phyloP scores from a whole-genome alignment of 108 stramenopile genomes.

The Aureococcus anophagefferens region DNA sequence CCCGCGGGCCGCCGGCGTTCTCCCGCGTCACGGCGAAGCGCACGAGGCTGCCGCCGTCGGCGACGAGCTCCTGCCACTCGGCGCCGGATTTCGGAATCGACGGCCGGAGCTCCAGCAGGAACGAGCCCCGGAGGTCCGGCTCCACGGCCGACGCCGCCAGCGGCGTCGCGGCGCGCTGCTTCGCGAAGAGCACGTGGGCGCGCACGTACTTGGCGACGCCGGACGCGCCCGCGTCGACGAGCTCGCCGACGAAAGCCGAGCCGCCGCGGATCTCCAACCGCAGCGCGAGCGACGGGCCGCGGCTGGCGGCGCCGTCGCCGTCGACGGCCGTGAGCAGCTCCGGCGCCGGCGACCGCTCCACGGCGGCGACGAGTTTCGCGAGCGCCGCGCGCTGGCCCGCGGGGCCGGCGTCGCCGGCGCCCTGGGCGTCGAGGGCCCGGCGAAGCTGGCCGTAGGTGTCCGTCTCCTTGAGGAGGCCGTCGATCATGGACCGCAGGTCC shows the following conservation, averaged over 20 bases:
- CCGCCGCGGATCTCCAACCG: constrained; percentile 1
- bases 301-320: background rate
- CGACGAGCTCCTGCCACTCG: constrained; percentile 1
- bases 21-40: background rate
- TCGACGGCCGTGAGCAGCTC: background rate
- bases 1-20: background rate
- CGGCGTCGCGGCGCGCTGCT: background rate
- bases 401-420: too few species aligned
- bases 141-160: constrained; percentile 4
- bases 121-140: background rate
- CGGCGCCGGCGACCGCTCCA: background rate
- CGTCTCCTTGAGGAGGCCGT: background rate
- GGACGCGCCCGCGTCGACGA: background rate
- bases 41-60: background rate
- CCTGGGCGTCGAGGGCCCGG: too few species aligned
- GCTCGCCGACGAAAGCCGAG: constrained; percentile 6
- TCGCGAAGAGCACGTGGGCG: constrained; percentile 1
- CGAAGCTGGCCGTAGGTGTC: background rate
- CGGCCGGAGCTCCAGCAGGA: background rate
- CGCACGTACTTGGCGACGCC: background rate
- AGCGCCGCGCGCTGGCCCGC: background rate
- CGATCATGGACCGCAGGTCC: background rate
- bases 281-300: background rate
- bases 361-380: background rate
- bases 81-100: background rate